Evolutionary conservation across 305 asterid genomes (phyloP).

Genomic region (Fraxinus albicans): DNA sequence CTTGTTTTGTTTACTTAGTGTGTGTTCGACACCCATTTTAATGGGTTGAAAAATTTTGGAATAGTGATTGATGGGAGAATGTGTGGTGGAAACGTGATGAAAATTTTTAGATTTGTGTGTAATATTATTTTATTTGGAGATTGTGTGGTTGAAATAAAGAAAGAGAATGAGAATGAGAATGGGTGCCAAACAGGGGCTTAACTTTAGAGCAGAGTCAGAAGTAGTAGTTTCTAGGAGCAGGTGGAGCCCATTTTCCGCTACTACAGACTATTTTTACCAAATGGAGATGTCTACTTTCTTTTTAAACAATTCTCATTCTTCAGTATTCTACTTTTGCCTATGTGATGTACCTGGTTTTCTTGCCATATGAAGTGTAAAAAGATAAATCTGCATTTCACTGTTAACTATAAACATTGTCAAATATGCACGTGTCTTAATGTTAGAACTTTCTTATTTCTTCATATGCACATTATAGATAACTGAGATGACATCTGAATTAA

Average conservation of each 20-base stretch:
- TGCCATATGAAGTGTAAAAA: background rate
- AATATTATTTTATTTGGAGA: too few relatives aligned
- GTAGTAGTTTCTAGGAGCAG: background rate
- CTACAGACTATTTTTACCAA: background rate
- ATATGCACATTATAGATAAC: constrained; percentile 3
- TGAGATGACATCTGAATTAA: background rate
- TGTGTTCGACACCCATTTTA: too few relatives aligned
- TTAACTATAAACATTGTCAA: background rate
- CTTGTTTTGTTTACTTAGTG: background rate
- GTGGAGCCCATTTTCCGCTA: background rate
- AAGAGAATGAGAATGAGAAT: too few relatives aligned
- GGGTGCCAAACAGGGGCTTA: too few relatives aligned
- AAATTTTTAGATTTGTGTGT: too few relatives aligned
- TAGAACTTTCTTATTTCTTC: constrained; percentile 1
- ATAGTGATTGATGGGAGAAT: too few relatives aligned
- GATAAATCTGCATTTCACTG: background rate
- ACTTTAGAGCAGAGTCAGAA: background rate
- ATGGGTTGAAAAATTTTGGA: too few relatives aligned
- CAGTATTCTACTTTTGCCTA: background rate
- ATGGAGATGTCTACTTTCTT: background rate
- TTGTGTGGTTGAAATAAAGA: too few relatives aligned
- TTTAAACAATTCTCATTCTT: background rate
- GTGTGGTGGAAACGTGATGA: too few relatives aligned
- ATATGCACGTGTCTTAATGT: background rate
- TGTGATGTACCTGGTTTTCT: constrained; percentile 4